Percentiles rank a stretch among this genome's conserved stretches.
These are phyloP conservation scores for Prunus yedoensis DNA, from an alignment of 331 rosid genomes.

Conservation along the genomic window DNA sequence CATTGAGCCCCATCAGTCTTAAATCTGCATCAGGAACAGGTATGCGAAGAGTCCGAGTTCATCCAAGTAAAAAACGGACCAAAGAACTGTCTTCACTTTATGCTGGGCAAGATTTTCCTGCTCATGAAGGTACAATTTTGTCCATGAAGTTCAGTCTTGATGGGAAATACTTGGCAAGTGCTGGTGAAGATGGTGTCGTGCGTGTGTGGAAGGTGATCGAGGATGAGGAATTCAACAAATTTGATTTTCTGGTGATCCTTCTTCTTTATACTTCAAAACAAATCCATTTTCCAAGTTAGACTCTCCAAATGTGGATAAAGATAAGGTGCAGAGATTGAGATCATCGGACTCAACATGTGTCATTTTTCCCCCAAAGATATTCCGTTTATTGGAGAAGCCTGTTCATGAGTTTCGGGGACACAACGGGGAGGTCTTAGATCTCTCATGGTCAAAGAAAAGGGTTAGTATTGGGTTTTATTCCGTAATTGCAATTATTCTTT, in stretches of 20 bases:
- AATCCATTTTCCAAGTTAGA: slow-evolving; percentile 45
- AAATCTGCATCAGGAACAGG: slow-evolving; percentile 30
- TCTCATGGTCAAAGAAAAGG: slow-evolving; percentile 72
- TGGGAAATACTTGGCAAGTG: slow-evolving; percentile 65
- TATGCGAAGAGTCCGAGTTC: slow-evolving; percentile 54
- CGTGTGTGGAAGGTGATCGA: slow-evolving; percentile 70
- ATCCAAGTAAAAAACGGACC: slow-evolving; percentile 42
- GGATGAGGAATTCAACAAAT: slow-evolving; percentile 40
- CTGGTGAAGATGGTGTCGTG: slow-evolving; percentile 65
- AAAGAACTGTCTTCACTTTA: slow-evolving; percentile 66
- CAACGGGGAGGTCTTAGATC: slow-evolving; percentile 59
- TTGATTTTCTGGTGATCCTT: slow-evolving; percentile 47
- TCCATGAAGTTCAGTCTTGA: slow-evolving; percentile 74
- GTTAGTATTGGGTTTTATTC: slow-evolving; percentile 42
- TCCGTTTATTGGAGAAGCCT: slow-evolving; percentile 54
- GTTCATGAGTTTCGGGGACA: slow-evolving; percentile 71
- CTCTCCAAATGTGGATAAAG: slow-evolving; percentile 41
- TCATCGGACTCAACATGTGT: slow-evolving; percentile 56
- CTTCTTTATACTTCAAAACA: slow-evolving; percentile 53
- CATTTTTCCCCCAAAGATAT: slow-evolving; percentile 58
- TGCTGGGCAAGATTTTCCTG: slow-evolving; percentile 54
- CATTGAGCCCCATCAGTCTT: slow-evolving; percentile 26
- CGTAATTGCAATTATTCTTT: background rate
- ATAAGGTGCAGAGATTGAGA: slow-evolving; percentile 41
- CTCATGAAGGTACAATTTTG: slow-evolving; percentile 64